Evolutionary conservation across 2,329 filamentous ascomycete species (phyloP), one percentile per base, ranked within the genome.

Genomic region (Conoideocrella luteorostrata): DNA sequence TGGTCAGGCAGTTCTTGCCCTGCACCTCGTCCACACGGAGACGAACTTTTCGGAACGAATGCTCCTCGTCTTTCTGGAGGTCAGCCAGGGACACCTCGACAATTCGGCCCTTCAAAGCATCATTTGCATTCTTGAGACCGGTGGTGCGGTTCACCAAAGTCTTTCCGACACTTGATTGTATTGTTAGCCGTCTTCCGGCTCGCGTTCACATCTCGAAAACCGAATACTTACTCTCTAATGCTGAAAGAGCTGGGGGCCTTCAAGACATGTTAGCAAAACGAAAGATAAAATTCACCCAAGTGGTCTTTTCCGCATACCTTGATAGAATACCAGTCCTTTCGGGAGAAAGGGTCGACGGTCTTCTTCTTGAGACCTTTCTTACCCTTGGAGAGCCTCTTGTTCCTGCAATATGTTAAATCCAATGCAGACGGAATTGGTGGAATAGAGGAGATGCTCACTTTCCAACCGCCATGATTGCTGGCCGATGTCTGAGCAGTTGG

Each of bases 291-390:
- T n/a, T 22, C n/a, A 23, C 18, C 3, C 10, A 18, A 12, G 26
- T 24, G 12, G 13, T 7, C 9, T 18, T n/a, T 22, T 24, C 12
- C 21, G 44, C 75, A 58, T 66, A 88, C 85, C 84, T 97, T 97
- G 75, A 98, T 84, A 65, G 85, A 87, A 78, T 90, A 98, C 88
- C 94, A 97, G 72, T 97, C 93, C 82, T 98, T 98, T 70, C 91
- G 87, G 66, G 90, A 82, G 80, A 97, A 97, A 66, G 93, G 91
- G 74, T 98, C 93, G 63, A 85, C 77, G 66, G 90, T 91, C 78
- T 91, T 91, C 91, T 98, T 97, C 88, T 97, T 97, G 71, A 97
- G 81, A 74, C 93, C 91, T 84, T 98, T 98, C 88, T 97, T 98
- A 78, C 93, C 93, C 84, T 98, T 98, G 59, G 93, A 97, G 79